Conservation (phyloP, 495 filamentous ascomycete genomes). For the Podospora bellae-mahoneyi region DNA sequence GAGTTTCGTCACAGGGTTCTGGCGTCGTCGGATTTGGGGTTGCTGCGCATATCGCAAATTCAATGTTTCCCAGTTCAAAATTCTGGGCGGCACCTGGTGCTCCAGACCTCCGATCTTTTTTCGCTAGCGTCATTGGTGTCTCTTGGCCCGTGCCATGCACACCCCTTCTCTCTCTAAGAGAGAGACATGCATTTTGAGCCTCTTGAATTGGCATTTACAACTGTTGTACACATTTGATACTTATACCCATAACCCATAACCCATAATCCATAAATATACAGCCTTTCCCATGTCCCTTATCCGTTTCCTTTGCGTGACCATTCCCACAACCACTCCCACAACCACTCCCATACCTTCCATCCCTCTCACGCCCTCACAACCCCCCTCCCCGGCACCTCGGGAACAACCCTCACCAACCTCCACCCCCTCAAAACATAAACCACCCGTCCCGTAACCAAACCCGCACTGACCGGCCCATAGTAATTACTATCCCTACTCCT, state of each 20-base stretch:
- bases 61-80: constrained; percentile 22
- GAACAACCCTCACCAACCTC: constrained; percentile 55
- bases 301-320: not conserved
- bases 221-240: not conserved
- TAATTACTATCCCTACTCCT: constrained; percentile 68
- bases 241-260: not conserved
- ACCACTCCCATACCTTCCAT: constrained; percentile 46
- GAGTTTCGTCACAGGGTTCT: not conserved
- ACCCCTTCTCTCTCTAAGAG: not conserved
- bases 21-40: no score
- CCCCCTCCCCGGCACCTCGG: constrained; percentile 57
- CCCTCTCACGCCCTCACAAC: constrained; percentile 58
- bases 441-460: constrained; percentile 61
- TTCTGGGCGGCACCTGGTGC: constrained; percentile 20
- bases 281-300: not conserved
- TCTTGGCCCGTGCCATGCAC: not conserved
- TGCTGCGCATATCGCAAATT: constrained; percentile 14
- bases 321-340: constrained; percentile 22
- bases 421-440: constrained; percentile 52
- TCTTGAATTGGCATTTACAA: not conserved
- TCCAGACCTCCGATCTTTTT: constrained; percentile 15
- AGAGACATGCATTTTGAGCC: not conserved
- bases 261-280: constrained; percentile 4
- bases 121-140: constrained; percentile 8
- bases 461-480: constrained; percentile 64